Evolutionary conservation across 805 yeast genomes (phyloP), one percentile per base, ranked within the genome.

Genomic region (Cyberlindnera americana): DNA sequence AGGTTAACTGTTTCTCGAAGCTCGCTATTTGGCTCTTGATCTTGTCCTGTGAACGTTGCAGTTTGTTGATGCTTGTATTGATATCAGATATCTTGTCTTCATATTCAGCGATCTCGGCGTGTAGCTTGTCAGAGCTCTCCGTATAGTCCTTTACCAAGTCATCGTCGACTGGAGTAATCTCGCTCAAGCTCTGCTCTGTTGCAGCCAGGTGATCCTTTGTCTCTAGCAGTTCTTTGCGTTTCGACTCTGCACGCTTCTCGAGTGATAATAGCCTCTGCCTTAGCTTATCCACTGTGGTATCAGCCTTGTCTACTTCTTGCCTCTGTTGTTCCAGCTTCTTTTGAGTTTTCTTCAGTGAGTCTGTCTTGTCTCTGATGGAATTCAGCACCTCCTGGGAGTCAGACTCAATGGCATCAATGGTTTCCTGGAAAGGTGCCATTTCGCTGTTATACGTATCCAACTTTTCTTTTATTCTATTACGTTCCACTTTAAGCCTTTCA

Each of bases 51-150:
- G 70, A 67, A 17, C 48, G 46, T 24, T 64, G 52, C 10, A 66
- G 43, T 13, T 59, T 59, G 24, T 69, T 52, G 16, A 68, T 57
- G 41, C 71, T 73, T 40, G 69, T 57, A 38, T 69, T 70, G 17
- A 66, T 64, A 6, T 69, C 56, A 7, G 69, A 63, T 23, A 69
- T 67, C 19, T 72, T 63, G 43, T 72, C 71, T 15, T 67, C 62
- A 35, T 57, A 37, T 8, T 48, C 46, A 4, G 53, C 40, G 1
- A 62, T 57, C 32, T 61, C 53, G 3, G 37, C 46, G 31, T 65
- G 65, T 1, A 66, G 42, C 4, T 49, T 52, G 13, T 50, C 27
- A 3, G 64, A 41, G 19, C 46, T 17, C 4, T 44, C 35, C 19
- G 49, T 44, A 7, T 24, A 24, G 18, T 35, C 43, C 10, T 27